A percentile compares a stretch with the other conserved stretches of the same genome.
Evolutionary conservation across 768 basidiomycete genomes (phyloP).

Genomic region (Hypholoma fasciculare): DNA sequence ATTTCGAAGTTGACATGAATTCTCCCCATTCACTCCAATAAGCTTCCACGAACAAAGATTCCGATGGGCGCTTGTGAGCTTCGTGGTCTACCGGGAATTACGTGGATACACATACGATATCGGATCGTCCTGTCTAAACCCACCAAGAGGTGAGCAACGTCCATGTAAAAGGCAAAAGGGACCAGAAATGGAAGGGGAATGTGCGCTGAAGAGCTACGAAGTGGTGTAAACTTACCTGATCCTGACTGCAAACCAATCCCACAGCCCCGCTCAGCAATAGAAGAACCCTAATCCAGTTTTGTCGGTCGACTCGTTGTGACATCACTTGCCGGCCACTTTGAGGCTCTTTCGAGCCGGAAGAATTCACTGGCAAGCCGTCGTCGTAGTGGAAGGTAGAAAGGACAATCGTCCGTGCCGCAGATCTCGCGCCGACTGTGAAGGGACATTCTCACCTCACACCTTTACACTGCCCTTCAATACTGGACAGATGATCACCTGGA

Average conservation of each 20-base stretch:
- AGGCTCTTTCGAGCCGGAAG: too few species aligned
- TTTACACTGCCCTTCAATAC: background rate
- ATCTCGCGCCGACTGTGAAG: too few species aligned
- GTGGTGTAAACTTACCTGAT: constrained; percentile 7
- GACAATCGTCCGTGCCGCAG: too few species aligned
- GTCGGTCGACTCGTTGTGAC: background rate
- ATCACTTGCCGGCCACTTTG: too few species aligned
- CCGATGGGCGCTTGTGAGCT: background rate
- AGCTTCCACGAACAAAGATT: constrained; percentile 9
- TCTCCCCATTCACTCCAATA: constrained; percentile 13
- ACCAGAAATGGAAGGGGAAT: background rate
- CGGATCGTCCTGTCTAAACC: background rate
- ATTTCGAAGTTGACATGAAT: constrained; percentile 17
- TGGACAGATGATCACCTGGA: background rate
- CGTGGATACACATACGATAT: constrained; percentile 1
- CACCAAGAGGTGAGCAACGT: background rate
- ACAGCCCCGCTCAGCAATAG: background rate
- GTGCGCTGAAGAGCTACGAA: background rate
- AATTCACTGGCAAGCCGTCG: too few species aligned
- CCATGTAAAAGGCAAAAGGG: background rate
- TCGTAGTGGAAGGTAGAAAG: background rate
- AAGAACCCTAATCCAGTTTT: background rate
- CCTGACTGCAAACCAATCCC: constrained; percentile 9
- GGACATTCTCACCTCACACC: background rate
- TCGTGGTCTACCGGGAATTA: background rate